Evolutionary conservation across 2,329 filamentous ascomycete genomes (phyloP).

Genomic region (Alternaria postmessia): DNA sequence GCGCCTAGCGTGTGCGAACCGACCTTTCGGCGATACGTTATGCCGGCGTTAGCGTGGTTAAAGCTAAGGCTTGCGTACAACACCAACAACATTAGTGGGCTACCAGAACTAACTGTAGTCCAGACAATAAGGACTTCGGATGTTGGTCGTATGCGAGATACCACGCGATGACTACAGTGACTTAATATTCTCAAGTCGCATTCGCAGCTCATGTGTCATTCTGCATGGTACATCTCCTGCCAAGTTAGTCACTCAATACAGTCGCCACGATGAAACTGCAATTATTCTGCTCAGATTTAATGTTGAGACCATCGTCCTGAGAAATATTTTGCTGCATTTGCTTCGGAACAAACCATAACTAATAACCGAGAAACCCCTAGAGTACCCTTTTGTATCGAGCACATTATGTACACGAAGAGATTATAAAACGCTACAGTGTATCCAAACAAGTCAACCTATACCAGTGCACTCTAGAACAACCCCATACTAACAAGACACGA

Average conservation of each 20-base stretch:
- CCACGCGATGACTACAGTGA: background rate
- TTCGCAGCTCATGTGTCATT: background rate
- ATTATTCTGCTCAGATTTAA: background rate
- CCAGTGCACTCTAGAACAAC: background rate
- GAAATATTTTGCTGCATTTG: background rate
- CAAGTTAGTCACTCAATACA: background rate
- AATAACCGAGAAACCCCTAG: conserved; percentile 2
- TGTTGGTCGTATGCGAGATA: background rate
- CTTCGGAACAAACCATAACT: background rate
- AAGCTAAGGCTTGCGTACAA: background rate
- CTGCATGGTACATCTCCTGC: background rate
- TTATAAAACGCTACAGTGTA: conserved; percentile 11
- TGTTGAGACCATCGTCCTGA: background rate
- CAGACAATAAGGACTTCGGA: background rate
- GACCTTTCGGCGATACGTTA: conserved; percentile 25
- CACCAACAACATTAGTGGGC: background rate
- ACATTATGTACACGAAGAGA: conserved; percentile 15
- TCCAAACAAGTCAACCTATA: background rate
- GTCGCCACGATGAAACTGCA: background rate
- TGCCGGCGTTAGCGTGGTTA: conserved; percentile 25
- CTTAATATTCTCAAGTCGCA: background rate
- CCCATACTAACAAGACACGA: background rate
- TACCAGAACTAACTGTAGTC: background rate
- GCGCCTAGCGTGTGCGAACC: conserved; percentile 28
- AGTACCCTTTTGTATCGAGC: background rate